Conservation (phyloP, 306 rosid species). For the Albizia julibrissin region DNA sequence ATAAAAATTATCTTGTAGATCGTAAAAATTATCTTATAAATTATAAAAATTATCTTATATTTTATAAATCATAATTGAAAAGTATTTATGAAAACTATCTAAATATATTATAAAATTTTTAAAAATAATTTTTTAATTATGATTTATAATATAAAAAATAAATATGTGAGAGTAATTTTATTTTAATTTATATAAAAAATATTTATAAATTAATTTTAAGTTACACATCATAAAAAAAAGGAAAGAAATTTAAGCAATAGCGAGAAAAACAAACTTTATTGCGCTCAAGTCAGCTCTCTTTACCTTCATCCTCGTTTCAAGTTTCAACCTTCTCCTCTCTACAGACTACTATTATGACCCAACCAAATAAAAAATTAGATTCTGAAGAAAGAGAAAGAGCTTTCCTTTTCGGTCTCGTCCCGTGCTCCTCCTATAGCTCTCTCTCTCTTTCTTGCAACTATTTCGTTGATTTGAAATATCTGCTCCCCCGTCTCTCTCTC, state of each 20-base stretch:
- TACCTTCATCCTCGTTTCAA: background rate
- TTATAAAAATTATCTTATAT: no score
- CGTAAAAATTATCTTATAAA: no score
- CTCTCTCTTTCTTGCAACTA: background rate
- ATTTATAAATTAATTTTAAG: no score
- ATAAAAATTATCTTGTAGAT: no score
- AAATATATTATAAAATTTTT: no score
- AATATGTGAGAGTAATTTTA: no score
- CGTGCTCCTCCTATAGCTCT: background rate
- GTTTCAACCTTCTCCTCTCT: background rate
- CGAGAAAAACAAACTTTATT: background rate
- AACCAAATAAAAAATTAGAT: constrained; percentile 7
- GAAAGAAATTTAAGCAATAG: background rate
- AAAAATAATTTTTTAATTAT: no score
- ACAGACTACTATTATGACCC: background rate
- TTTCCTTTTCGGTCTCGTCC: constrained; percentile 28
- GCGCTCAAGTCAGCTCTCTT: constrained; percentile 12
- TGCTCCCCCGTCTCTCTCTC: constrained; percentile 2
- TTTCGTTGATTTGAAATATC: constrained; percentile 23
- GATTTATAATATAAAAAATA: no score
- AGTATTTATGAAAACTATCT: no score
- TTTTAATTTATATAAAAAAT: no score
- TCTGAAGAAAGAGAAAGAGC: constrained; percentile 17
- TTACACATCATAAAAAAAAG: no score
- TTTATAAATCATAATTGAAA: no score